A percentile compares a stretch with the other conserved stretches of the same genome.
phyloP scores from a whole-genome alignment of 208 protist genomes.

The Acanthamoeba sp. region DNA sequence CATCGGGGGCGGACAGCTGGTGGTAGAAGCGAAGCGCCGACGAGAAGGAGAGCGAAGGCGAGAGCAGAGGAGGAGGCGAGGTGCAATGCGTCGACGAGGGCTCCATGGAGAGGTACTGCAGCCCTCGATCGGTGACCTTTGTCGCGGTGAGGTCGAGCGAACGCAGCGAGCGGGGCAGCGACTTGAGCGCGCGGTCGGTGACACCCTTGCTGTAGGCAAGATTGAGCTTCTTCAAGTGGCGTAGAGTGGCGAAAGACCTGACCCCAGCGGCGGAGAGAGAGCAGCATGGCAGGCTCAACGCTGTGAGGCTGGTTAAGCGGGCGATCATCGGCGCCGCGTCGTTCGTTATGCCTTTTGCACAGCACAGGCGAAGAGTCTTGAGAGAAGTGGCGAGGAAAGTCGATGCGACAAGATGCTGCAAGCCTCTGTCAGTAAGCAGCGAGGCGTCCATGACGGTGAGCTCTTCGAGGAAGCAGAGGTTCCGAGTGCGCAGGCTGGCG shows the following conservation, averaged over 20 bases:
- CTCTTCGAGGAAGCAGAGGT: background rate
- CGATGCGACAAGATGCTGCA: background rate
- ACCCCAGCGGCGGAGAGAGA: background rate
- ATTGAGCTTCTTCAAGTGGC: background rate
- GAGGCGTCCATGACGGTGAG: constrained; percentile 4
- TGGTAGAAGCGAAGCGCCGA: constrained; percentile 5
- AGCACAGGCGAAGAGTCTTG: background rate
- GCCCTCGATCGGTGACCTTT: background rate
- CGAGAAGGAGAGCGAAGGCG: constrained; percentile 21
- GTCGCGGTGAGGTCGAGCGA: constrained; percentile 1
- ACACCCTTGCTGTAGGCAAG: background rate
- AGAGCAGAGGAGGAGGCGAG: background rate
- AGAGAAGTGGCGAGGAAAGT: background rate
- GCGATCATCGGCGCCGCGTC: background rate
- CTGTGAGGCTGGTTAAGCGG: background rate
- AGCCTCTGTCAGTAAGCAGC: background rate
- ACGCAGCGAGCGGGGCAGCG: background rate
- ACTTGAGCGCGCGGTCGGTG: constrained; percentile 1
- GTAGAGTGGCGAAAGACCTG: background rate
- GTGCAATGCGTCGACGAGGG: background rate
- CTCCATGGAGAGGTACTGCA: background rate
- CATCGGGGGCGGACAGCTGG: background rate
- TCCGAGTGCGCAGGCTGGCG: background rate
- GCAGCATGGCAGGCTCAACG: background rate
- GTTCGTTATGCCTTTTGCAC: background rate